Evolutionary conservation across 306 rosid species (phyloP).

Genomic region (Gastrolobium bilobum): DNA sequence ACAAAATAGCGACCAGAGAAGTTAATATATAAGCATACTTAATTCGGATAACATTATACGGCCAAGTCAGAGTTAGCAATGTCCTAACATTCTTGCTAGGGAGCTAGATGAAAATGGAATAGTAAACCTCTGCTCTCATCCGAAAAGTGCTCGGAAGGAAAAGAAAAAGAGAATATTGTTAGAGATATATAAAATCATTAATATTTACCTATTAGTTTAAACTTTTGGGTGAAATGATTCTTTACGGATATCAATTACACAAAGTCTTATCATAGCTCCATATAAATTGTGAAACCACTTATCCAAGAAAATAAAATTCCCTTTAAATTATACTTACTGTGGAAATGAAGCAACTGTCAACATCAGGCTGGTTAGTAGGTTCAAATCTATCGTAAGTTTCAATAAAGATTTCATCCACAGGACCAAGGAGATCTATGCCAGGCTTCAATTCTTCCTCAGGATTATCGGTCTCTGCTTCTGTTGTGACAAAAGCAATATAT

Average conservation of each 20-base stretch:
- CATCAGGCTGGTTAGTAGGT: slow-evolving; percentile 56
- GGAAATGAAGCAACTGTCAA: slow-evolving; percentile 66
- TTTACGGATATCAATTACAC: neutral
- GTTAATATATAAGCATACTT: neutral
- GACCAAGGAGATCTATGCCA: slow-evolving; percentile 65
- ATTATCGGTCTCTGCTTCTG: slow-evolving; percentile 69
- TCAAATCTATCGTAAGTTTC: slow-evolving; percentile 62
- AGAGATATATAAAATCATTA: no score
- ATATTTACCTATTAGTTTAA: no score
- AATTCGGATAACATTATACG: neutral
- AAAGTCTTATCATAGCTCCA: neutral
- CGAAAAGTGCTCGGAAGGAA: neutral
- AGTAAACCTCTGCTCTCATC: slow-evolving; percentile 15
- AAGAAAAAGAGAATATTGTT: neutral
- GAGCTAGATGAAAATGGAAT: slow-evolving; percentile 28
- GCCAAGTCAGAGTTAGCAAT: neutral
- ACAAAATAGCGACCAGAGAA: neutral
- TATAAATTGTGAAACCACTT: neutral
- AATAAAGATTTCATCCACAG: slow-evolving; percentile 64
- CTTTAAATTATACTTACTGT: slow-evolving; percentile 51
- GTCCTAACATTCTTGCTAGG: neutral
- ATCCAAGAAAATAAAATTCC: neutral
- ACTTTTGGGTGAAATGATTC: no score
- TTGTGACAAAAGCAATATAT: slow-evolving; percentile 66
- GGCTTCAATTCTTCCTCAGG: slow-evolving; percentile 64